These are phyloP conservation scores for Herpotrichia juniperi DNA, from an alignment of 2,329 filamentous ascomycete species.

Conservation along the genomic window DNA sequence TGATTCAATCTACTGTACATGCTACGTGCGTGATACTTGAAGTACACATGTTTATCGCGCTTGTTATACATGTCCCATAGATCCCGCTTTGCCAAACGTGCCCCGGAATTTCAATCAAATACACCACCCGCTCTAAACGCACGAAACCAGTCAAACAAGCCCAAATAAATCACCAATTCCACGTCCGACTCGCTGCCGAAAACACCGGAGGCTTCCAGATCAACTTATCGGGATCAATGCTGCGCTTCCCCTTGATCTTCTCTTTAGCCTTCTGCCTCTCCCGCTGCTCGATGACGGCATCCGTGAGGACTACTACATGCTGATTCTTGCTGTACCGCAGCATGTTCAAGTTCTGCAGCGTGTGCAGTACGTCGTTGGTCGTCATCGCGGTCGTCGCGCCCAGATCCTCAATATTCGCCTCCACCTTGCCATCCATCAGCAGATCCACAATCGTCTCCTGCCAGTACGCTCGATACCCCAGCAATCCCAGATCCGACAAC, in stretches of 20 bases:
- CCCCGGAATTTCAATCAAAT: background rate
- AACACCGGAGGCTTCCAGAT: slow-evolving; percentile 98
- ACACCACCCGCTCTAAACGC: background rate
- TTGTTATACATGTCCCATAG: too few relatives aligned
- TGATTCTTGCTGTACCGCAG: slow-evolving; percentile 94
- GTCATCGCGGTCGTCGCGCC: slow-evolving; percentile 87
- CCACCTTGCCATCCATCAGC: slow-evolving; percentile 71
- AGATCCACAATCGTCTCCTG: slow-evolving; percentile 91
- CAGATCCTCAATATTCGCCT: slow-evolving; percentile 84
- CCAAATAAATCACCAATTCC: slow-evolving; percentile 80
- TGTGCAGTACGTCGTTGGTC: slow-evolving; percentile 95
- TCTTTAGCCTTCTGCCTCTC: slow-evolving; percentile 78
- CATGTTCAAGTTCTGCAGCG: slow-evolving; percentile 92
- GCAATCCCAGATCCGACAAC: slow-evolving; percentile 86
- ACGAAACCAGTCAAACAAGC: background rate
- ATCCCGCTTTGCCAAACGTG: too few relatives aligned
- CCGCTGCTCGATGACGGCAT: slow-evolving; percentile 73
- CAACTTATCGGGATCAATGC: slow-evolving; percentile 78
- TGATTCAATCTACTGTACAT: too few relatives aligned
- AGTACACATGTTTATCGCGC: too few relatives aligned
- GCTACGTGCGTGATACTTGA: too few relatives aligned
- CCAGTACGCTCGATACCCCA: slow-evolving; percentile 98
- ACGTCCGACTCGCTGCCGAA: slow-evolving; percentile 85
- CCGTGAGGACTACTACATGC: slow-evolving; percentile 92
- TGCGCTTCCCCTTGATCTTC: slow-evolving; percentile 75